Percentiles rank a stretch among this genome's conserved stretches.
Evolutionary conservation across 345 rosid genomes (phyloP).

Genomic region (Gossypium longicalyx): DNA sequence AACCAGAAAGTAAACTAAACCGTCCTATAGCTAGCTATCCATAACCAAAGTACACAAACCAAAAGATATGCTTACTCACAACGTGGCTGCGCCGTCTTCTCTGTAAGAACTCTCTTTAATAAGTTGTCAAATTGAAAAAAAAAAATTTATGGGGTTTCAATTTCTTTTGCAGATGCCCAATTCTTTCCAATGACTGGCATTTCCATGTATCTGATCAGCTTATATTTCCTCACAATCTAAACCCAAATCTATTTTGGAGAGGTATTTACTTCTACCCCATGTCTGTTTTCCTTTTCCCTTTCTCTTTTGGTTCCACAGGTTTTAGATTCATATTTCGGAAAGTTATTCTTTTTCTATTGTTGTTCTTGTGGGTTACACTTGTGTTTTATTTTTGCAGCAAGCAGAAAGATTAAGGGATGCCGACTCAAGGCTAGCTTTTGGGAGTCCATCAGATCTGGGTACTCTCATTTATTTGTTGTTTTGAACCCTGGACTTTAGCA

Average conservation of each 20-base stretch:
- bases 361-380: not conserved
- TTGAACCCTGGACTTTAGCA: not conserved
- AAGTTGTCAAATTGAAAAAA: not conserved
- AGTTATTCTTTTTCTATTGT: not conserved
- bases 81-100: constrained; percentile 12
- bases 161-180: constrained; percentile 28
- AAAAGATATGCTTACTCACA: not conserved
- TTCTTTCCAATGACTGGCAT: constrained; percentile 18
- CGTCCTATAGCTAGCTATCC: not conserved
- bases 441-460: constrained; percentile 85
- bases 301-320: not conserved
- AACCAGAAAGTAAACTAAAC: not conserved
- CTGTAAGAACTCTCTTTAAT: not conserved
- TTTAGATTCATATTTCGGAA: not conserved
- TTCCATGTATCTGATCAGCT: constrained; percentile 20
- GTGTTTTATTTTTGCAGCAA: constrained; percentile 40
- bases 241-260: constrained; percentile 13
- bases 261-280: constrained; percentile 17
- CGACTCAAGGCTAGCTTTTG: constrained; percentile 63
- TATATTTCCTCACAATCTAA: constrained; percentile 10
- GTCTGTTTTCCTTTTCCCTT: not conserved
- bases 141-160: not conserved
- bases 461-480: constrained; percentile 10
- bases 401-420: constrained; percentile 46
- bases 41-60: not conserved